A percentile compares a stretch with the other conserved stretches of the same genome.
phyloP scores from a whole-genome alignment of 1,139 yeast genomes.

The Scheffersomyces insectosa region DNA sequence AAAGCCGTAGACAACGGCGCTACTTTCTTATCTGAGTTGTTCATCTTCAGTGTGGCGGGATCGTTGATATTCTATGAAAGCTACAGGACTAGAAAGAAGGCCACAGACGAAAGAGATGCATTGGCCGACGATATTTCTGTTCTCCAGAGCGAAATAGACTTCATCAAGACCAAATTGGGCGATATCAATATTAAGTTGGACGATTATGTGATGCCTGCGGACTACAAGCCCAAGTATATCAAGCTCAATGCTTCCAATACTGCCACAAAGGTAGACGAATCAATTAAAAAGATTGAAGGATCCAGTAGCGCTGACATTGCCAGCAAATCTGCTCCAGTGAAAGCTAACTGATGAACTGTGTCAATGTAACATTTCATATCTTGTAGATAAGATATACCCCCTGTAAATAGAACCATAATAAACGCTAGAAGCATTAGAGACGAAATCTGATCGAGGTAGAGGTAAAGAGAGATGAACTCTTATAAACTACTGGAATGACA shows the following conservation, averaged over 20 bases:
- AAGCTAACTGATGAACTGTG: neutral
- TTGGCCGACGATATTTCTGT: slow-evolving; percentile 69
- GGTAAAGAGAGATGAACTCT: too few species aligned
- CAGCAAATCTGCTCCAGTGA: neutral
- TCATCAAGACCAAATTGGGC: slow-evolving; percentile 49
- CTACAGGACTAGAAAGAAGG: slow-evolving; percentile 67
- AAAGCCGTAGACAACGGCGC: slow-evolving; percentile 88
- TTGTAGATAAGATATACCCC: too few species aligned
- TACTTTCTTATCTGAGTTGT: slow-evolving; percentile 71
- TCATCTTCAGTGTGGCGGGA: slow-evolving; percentile 81
- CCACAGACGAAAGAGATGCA: slow-evolving; percentile 57
- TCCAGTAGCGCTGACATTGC: neutral
- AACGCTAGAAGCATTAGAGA: too few species aligned
- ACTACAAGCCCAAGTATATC: slow-evolving; percentile 45
- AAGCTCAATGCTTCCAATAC: slow-evolving; percentile 17
- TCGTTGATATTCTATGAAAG: slow-evolving; percentile 75
- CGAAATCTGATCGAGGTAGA: too few species aligned
- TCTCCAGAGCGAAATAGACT: slow-evolving; percentile 69
- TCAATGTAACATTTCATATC: too few species aligned
- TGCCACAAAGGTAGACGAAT: slow-evolving; percentile 5
- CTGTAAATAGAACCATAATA: too few species aligned
- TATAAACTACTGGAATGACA: too few species aligned
- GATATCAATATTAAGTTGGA: slow-evolving; percentile 45
- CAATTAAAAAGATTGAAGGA: slow-evolving; percentile 7
- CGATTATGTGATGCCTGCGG: slow-evolving; percentile 49